Conservation (phyloP, 2,329 filamentous ascomycete species). For the Paecilomyces sp. region DNA sequence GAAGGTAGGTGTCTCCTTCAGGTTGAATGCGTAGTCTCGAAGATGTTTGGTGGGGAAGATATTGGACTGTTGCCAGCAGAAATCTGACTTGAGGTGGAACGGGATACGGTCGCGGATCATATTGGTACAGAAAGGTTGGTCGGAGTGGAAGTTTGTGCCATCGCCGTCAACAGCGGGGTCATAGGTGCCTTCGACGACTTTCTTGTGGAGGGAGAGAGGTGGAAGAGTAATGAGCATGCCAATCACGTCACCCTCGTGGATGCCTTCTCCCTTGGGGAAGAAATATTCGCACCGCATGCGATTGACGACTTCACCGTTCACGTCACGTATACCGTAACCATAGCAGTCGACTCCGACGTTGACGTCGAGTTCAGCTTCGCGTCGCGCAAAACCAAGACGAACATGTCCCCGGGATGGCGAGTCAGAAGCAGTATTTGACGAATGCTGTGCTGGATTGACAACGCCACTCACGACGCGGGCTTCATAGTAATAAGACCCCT, state of each 20-base stretch:
- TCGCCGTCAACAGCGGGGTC: conserved; percentile 70
- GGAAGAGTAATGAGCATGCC: conserved; percentile 89
- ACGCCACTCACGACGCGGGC: conserved; percentile 75
- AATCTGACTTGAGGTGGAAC: conserved; percentile 86
- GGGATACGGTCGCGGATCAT: conserved; percentile 93
- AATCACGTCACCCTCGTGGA: conserved; percentile 86
- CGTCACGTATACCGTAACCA: conserved; percentile 87
- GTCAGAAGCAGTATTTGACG: conserved; percentile 14
- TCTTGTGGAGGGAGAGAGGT: conserved; percentile 75
- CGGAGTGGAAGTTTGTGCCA: conserved; percentile 15
- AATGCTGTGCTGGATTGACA: conserved; percentile 15
- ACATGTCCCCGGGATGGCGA: conserved; percentile 34
- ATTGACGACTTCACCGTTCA: conserved; percentile 83
- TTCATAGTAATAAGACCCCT: conserved; percentile 92
- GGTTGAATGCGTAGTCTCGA: conserved; percentile 56
- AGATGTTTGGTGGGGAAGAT: conserved; percentile 74
- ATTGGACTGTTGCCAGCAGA: conserved; percentile 71
- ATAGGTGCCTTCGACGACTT: conserved; percentile 79
- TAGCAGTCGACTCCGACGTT: conserved; percentile 85
- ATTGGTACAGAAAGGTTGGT: conserved; percentile 58
- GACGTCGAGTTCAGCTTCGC: conserved; percentile 41
- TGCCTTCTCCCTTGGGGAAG: conserved; percentile 68
- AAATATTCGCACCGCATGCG: conserved; percentile 91
- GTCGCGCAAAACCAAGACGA: conserved; percentile 41
- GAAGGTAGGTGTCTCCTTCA: conserved; percentile 38